Evolutionary conservation across 1,284 basidiomycete genomes (phyloP).

Genomic region (Fomitopsis betulina): DNA sequence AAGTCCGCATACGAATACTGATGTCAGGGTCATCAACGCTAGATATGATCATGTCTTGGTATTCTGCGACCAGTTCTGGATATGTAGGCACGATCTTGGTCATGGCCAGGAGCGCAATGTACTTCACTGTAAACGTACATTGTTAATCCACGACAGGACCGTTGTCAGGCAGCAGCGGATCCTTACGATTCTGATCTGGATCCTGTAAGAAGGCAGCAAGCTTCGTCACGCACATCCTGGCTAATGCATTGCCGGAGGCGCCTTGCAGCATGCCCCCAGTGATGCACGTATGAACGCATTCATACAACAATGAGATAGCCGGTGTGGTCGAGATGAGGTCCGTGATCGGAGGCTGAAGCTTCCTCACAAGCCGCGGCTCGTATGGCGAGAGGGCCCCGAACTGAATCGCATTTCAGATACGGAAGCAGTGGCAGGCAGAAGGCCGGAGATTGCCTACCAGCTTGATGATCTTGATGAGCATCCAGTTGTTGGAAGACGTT

Average conservation of each 20-base stretch:
- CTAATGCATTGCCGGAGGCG: constrained; percentile 74
- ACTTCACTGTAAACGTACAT: constrained; percentile 65
- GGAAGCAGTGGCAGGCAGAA: constrained; percentile 5
- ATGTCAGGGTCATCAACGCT: constrained; percentile 93
- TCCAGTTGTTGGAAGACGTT: constrained; percentile 97
- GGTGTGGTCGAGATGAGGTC: constrained; percentile 94
- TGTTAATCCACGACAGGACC: not conserved
- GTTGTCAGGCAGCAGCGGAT: not conserved
- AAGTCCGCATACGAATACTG: constrained; percentile 91
- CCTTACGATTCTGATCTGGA: constrained; percentile 88
- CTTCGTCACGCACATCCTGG: constrained; percentile 89
- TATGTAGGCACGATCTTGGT: constrained; percentile 95
- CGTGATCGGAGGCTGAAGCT: constrained; percentile 90
- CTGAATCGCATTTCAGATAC: constrained; percentile 35
- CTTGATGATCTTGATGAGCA: constrained; percentile 99
- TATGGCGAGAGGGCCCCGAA: constrained; percentile 89
- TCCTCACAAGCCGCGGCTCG: constrained; percentile 91
- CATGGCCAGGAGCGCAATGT: constrained; percentile 93
- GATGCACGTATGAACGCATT: constrained; percentile 98
- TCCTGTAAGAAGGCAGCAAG: constrained; percentile 90
- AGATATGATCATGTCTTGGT: constrained; percentile 88
- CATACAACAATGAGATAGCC: constrained; percentile 94
- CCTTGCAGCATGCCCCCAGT: constrained; percentile 94
- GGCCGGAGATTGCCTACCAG: constrained; percentile 48
- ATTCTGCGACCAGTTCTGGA: constrained; percentile 85